Conservation (phyloP, 2,329 filamentous ascomycete genomes). For the Aureobasidium sp. region DNA sequence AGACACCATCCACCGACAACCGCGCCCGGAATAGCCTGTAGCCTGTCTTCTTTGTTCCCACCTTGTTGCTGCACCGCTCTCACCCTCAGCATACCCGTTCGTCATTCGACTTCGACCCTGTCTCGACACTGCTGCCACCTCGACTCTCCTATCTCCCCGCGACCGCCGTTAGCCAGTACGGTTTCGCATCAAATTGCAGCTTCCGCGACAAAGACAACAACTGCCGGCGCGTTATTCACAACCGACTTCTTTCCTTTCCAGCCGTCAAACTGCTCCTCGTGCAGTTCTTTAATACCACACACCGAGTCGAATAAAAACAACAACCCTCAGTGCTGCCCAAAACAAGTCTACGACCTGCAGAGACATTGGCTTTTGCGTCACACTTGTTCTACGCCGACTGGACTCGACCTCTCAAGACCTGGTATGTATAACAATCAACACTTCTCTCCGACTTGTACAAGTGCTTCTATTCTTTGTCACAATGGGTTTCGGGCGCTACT, state of each 20-base stretch:
- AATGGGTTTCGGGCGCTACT: slow-evolving; percentile 5
- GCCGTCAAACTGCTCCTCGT: neutral
- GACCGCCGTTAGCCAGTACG: neutral
- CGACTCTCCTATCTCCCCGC: neutral
- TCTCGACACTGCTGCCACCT: neutral
- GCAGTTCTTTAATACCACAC: neutral
- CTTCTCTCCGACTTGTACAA: neutral
- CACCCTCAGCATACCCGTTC: neutral
- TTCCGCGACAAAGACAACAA: neutral
- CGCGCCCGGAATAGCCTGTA: slow-evolving; percentile 1
- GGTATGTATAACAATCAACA: neutral
- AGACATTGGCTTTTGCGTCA: neutral
- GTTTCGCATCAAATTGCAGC: slow-evolving; percentile 9
- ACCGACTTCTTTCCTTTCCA: neutral
- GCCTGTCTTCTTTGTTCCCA: slow-evolving; percentile 2
- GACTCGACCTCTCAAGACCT: neutral
- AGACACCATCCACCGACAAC: neutral
- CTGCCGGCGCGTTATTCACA: neutral
- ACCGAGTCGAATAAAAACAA: neutral
- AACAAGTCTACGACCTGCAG: neutral
- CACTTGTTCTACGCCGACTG: neutral
- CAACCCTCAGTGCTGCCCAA: neutral
- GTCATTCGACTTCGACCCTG: neutral
- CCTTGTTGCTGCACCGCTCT: neutral
- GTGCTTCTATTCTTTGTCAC: neutral